Evolutionary conservation across 2,329 filamentous ascomycete species (phyloP).

Genomic region (Arthrobotrys megalospora): DNA sequence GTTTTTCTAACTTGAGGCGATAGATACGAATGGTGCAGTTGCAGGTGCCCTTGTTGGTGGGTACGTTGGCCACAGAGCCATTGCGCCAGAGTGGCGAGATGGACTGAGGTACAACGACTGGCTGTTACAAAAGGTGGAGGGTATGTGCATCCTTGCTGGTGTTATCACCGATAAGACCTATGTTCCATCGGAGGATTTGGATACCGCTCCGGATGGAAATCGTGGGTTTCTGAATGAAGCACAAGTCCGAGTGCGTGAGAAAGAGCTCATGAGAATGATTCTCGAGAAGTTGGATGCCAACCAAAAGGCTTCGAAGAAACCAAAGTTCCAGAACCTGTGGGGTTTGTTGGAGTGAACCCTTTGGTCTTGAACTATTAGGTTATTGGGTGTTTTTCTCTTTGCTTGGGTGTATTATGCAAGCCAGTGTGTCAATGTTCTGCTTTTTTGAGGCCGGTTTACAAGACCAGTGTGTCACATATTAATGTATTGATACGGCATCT

Average conservation of each 20-base stretch:
- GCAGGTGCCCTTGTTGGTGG: conserved; percentile 71
- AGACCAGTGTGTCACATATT: neutral
- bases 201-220: conserved; percentile 69
- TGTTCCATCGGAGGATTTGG: conserved; percentile 67
- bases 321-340: conserved; percentile 46
- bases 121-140: conserved; percentile 69
- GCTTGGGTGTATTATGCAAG: neutral
- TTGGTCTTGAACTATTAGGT: neutral
- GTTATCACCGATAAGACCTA: conserved; percentile 66
- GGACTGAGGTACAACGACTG: conserved; percentile 70
- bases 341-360: conserved; percentile 25
- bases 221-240: conserved; percentile 67
- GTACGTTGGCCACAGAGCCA: conserved; percentile 69
- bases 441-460: too few relatives aligned
- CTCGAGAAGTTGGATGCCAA: conserved; percentile 32
- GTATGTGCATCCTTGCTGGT: conserved; percentile 68
- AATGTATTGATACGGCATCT: conserved; percentile 5
- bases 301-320: conserved; percentile 28
- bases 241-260: conserved; percentile 66
- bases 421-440: neutral
- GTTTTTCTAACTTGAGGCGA: conserved; percentile 1
- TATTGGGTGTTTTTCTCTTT: neutral
- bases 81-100: conserved; percentile 71
- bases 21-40: conserved; percentile 72
- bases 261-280: conserved; percentile 50